phyloP scores from a whole-genome alignment of 495 filamentous ascomycete genomes.

The Articulospora tetracladia region DNA sequence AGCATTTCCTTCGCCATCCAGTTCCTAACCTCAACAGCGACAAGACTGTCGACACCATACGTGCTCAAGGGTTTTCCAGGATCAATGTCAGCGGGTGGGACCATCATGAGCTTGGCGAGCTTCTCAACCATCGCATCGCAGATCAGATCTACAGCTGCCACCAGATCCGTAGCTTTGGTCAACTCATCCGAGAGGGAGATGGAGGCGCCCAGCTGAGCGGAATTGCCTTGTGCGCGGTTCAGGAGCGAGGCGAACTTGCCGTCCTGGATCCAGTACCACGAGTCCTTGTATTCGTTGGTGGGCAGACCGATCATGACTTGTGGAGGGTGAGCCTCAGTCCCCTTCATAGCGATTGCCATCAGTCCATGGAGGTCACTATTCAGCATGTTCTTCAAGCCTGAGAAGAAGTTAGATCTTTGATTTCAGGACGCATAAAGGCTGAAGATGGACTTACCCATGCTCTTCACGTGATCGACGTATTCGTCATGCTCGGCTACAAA shows the following conservation, averaged over 20 bases:
- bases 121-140: not conserved
- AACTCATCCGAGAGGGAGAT: not conserved
- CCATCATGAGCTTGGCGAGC: not conserved
- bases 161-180: not conserved
- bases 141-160: not conserved
- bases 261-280: constrained; percentile 1
- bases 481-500: constrained; percentile 3
- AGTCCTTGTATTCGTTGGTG: not conserved
- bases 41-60: not conserved
- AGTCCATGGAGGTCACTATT: not conserved
- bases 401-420: not conserved
- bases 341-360: not conserved
- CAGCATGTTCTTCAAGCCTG: not conserved
- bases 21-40: not conserved
- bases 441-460: not conserved
- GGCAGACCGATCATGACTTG: constrained; percentile 13
- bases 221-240: not conserved
- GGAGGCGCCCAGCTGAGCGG: not conserved
- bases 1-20: not conserved
- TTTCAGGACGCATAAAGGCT: too few species aligned
- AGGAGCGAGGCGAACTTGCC: constrained; percentile 1
- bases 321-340: not conserved
- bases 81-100: not conserved
- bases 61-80: not conserved
- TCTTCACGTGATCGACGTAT: constrained; percentile 16